Conservation (phyloP, 441 rosid genomes). For the Eugenia klotzschiana region DNA sequence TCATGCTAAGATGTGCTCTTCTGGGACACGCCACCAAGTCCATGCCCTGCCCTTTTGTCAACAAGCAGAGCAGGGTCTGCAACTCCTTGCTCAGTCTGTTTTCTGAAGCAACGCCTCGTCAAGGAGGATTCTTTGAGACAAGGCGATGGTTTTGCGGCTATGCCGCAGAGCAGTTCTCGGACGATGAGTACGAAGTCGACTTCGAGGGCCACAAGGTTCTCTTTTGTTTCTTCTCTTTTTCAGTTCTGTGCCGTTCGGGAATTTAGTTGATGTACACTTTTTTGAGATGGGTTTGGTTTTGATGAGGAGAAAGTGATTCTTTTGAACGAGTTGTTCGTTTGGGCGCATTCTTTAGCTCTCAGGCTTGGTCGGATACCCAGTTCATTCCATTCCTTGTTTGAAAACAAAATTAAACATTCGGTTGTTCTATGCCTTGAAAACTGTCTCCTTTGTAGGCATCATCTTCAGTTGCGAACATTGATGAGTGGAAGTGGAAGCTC, state of each 20-base stretch:
- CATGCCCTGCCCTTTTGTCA: neutral
- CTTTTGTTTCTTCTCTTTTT: neutral
- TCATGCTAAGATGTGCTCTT: neutral
- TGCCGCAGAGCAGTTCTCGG: constrained; percentile 84
- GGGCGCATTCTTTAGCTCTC: neutral
- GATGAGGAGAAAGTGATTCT: neutral
- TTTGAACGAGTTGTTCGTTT: neutral
- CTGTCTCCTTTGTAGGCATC: constrained; percentile 42
- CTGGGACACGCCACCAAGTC: neutral
- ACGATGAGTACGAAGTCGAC: constrained; percentile 85
- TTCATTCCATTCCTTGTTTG: neutral
- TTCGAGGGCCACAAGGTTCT: constrained; percentile 56
- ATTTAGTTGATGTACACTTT: neutral
- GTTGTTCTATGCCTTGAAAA: neutral
- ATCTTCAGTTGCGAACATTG: constrained; percentile 80
- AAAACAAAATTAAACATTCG: neutral
- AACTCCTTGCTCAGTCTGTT: neutral
- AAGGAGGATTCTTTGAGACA: constrained; percentile 2
- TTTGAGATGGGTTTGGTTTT: neutral
- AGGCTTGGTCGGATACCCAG: neutral
- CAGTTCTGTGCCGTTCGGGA: neutral
- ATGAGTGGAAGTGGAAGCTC: constrained; percentile 97
- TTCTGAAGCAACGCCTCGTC: neutral
- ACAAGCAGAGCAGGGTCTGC: neutral
- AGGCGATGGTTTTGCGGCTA: constrained; percentile 27